Evolutionary conservation across 805 yeast species (phyloP).

Genomic region (Candida sithepensis): DNA sequence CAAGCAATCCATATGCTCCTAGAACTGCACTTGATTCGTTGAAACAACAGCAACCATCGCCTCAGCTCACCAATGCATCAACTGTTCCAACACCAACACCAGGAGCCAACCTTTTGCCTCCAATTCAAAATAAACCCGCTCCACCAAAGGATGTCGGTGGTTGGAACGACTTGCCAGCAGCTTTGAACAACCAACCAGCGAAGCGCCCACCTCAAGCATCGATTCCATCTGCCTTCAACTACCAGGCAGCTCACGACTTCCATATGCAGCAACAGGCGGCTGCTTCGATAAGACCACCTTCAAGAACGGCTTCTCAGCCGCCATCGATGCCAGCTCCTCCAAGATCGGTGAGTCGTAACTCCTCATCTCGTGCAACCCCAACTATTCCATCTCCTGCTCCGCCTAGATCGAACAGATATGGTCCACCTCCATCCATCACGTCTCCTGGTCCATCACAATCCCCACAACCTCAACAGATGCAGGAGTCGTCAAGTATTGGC

Average conservation of each 20-base stretch:
- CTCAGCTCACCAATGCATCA: conserved; percentile 10
- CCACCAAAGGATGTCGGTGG: conserved; percentile 54
- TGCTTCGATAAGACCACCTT: conserved; percentile 13
- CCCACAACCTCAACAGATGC: conserved; percentile 22
- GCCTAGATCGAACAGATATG: conserved; percentile 19
- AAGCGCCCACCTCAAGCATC: conserved; percentile 24
- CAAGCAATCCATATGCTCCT: conserved; percentile 33
- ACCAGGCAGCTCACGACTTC: conserved; percentile 20
- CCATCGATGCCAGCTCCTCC: conserved; percentile 31
- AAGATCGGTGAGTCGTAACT: conserved; percentile 18
- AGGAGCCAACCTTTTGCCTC: conserved; percentile 23
- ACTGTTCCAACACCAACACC: conserved; percentile 6
- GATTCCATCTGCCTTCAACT: conserved; percentile 24
- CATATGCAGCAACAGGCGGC: conserved; percentile 11
- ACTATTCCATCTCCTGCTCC: conserved; percentile 6
- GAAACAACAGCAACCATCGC: conserved; percentile 20
- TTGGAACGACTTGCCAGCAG: conserved; percentile 68
- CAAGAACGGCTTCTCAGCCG: conserved; percentile 29
- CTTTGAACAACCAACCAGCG: conserved; percentile 27
- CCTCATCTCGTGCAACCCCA: conserved; percentile 17
- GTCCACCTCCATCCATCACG: conserved; percentile 6
- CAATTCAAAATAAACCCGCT: conserved; percentile 26
- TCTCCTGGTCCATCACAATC: conserved; percentile 11
- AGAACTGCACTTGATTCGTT: conserved; percentile 32
- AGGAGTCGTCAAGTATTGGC: too few species aligned